Base-by-base conservation (phyloP, 768 basidiomycete genomes). In the Clitopilus passeckerianus region DNA sequence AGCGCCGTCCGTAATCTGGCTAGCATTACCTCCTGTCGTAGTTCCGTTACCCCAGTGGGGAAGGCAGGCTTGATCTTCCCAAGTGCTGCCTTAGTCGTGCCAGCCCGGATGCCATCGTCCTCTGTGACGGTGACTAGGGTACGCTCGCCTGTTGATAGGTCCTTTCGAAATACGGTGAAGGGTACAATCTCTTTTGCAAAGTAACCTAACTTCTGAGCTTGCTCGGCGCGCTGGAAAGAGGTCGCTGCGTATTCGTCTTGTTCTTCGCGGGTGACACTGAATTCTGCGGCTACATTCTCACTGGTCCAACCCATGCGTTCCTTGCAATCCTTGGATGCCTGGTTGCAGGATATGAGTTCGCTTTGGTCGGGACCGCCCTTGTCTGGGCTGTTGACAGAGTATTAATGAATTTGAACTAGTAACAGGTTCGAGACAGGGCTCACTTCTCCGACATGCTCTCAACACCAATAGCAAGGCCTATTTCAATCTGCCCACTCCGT, bases 251-350 rank as follows among this genome's bases (percentile, higher is more conserved):
- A 87, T 34, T 75, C 77, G 67, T 94, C 91, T 78, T 91, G 90
- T 59, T 87, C 83, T 55, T 89, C 84, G 34, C 91, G 80, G 53
- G 87, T 80, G 59, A 94, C 75, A 59, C 82, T 72, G 71, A 85
- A 93, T 44, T 93, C 89, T 33, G 74, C 72, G 0, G 91, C 91
- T 33, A 94, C 89, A 62, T 92, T 94, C 72, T 94, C 91, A 63
- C 86, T 87, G 6, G 91, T 92, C 92, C 92, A 93, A 6, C 91
- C 91, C 92, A 93, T 94, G 33, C 88, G 89, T 67, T 85, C 75
- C 20, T 75, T 67, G 60, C 86, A 86, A 63, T 90, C 89, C 24
- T 71, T 78, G 2, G 90, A 83, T 4, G 83, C 74, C 10, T 76
- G 67, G 66, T 86, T 80, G 15, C 72, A 68, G 24, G 83, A 76